Conservation (phyloP, 768 basidiomycete genomes). For the Tylopilus balloui region DNA sequence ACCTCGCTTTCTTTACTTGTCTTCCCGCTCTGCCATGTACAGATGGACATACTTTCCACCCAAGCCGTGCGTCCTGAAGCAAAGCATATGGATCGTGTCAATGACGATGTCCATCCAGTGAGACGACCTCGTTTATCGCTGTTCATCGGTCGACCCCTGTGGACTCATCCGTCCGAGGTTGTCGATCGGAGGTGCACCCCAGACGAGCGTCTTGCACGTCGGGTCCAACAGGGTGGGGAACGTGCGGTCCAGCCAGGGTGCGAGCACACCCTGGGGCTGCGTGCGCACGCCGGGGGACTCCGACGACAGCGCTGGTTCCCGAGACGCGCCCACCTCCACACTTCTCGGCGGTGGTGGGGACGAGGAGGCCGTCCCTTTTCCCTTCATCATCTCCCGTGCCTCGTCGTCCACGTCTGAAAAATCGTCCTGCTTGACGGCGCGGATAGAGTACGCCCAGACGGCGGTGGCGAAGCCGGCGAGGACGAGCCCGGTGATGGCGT, state of each 20-base stretch:
- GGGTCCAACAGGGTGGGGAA: slow-evolving; percentile 58
- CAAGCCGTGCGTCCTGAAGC: neutral
- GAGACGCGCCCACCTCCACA: neutral
- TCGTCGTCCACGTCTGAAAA: slow-evolving; percentile 86
- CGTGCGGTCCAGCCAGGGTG: slow-evolving; percentile 37
- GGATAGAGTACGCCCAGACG: slow-evolving; percentile 90
- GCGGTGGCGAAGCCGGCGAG: slow-evolving; percentile 73
- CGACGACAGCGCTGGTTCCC: neutral
- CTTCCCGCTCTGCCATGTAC: neutral
- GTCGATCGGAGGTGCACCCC: slow-evolving; percentile 71
- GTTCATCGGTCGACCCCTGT: slow-evolving; percentile 1
- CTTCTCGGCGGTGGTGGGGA: too few species aligned
- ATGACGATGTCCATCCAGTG: neutral
- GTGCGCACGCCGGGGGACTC: neutral
- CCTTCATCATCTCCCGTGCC: slow-evolving; percentile 50
- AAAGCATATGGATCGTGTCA: too few species aligned
- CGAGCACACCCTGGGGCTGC: slow-evolving; percentile 43
- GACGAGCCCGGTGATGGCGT: slow-evolving; percentile 70
- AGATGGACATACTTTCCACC: too few species aligned
- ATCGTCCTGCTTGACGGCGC: slow-evolving; percentile 89
- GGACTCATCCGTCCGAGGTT: slow-evolving; percentile 44
- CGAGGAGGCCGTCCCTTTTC: neutral
- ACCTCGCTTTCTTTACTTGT: neutral
- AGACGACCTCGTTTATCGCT: neutral
- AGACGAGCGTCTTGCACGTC: slow-evolving; percentile 56